Conservation (phyloP, 352 stramenopile genomes). For the Phytophthora cactorum region DNA sequence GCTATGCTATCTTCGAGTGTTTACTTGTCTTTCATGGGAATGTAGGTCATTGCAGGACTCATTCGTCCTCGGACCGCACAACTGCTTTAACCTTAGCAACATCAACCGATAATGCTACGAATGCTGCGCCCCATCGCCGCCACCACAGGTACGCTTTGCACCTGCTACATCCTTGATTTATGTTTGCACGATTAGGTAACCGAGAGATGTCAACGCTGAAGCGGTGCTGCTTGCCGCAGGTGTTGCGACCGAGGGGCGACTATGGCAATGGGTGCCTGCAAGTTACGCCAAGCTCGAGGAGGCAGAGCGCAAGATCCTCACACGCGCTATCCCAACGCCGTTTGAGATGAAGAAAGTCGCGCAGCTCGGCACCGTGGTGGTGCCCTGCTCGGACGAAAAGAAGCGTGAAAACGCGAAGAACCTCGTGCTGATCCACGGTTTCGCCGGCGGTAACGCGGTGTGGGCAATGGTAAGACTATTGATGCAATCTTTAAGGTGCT, state of each 20-base stretch:
- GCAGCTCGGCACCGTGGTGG: constrained; percentile 77
- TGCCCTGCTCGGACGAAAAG: constrained; percentile 70
- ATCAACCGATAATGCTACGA: constrained; percentile 30
- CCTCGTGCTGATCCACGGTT: constrained; percentile 85
- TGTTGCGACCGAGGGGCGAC: constrained; percentile 56
- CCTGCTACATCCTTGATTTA: neutral
- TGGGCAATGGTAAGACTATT: constrained; percentile 66
- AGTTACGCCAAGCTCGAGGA: constrained; percentile 71
- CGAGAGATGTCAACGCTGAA: constrained; percentile 38
- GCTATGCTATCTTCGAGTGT: neutral
- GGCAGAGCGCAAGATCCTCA: constrained; percentile 67
- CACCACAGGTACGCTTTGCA: constrained; percentile 34
- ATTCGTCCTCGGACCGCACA: constrained; percentile 18
- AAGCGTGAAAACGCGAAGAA: constrained; percentile 63
- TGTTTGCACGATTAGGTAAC: constrained; percentile 5
- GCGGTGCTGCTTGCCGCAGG: constrained; percentile 60
- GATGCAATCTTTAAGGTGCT: neutral
- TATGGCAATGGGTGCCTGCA: constrained; percentile 81
- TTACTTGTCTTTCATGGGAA: constrained; percentile 10
- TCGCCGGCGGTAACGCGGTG: constrained; percentile 77
- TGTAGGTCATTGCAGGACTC: constrained; percentile 12
- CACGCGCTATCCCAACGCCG: constrained; percentile 42
- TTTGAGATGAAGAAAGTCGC: constrained; percentile 87
- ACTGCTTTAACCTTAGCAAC: neutral
- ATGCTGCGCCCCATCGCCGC: constrained; percentile 40